These are phyloP conservation scores for Fragilaria radians DNA, from an alignment of 108 stramenopile species.

Conservation along the genomic window DNA sequence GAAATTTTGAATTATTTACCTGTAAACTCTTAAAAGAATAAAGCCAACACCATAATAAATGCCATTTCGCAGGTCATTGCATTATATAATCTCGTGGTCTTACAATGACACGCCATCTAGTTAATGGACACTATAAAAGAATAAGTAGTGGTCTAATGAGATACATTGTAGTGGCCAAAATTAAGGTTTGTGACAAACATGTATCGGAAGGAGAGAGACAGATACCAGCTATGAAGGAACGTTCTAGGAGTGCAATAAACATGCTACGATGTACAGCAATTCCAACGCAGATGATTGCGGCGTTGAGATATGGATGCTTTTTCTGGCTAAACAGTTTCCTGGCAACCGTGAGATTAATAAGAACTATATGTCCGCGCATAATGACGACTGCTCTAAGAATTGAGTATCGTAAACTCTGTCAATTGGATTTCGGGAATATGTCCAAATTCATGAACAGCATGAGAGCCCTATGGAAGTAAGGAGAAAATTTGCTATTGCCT, in stretches of 20 bases:
- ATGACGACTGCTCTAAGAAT: conserved; percentile 5
- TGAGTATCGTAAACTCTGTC: conserved; percentile 12
- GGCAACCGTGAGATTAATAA: conserved; percentile 10
- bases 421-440: conserved; percentile 14
- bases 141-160: too few relatives aligned
- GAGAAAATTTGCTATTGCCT: too few relatives aligned
- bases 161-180: too few relatives aligned
- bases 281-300: conserved; percentile 13
- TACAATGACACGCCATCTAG: too few relatives aligned
- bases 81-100: too few relatives aligned
- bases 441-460: conserved; percentile 14
- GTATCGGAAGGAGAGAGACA: conserved; percentile 22
- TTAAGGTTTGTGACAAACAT: too few relatives aligned
- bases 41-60: too few relatives aligned
- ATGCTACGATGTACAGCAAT: conserved; percentile 17
- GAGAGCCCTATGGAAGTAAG: conserved; percentile 19
- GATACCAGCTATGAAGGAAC: conserved; percentile 27
- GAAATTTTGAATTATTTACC: too few relatives aligned
- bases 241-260: conserved; percentile 8
- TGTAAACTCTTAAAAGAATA: too few relatives aligned
- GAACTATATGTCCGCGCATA: conserved; percentile 11
- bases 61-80: too few relatives aligned
- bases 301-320: conserved; percentile 5
- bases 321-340: conserved; percentile 26
- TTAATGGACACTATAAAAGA: too few relatives aligned